phyloP scores from a whole-genome alignment of 257 asterid genomes.

The Salvia splendens region DNA sequence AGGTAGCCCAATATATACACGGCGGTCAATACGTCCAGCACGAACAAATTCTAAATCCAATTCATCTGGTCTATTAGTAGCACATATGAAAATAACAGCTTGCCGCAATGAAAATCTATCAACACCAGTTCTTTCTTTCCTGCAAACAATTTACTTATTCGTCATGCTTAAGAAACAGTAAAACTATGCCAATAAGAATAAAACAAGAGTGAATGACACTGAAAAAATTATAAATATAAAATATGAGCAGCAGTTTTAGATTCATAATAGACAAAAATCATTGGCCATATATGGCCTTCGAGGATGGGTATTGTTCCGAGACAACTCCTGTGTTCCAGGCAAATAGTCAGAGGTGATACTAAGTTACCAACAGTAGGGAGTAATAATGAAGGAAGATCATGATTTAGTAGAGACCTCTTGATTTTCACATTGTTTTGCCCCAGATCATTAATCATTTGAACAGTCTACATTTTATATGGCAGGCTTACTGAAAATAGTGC shows the following conservation, averaged over 20 bases:
- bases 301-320: neutral
- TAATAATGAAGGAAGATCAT: no score
- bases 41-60: slow-evolving; percentile 82
- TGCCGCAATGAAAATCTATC: slow-evolving; percentile 91
- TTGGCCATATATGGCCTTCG: neutral
- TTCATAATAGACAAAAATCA: slow-evolving; percentile 24
- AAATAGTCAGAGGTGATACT: slow-evolving; percentile 12
- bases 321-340: neutral
- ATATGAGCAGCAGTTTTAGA: slow-evolving; percentile 5
- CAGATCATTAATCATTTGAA: slow-evolving; percentile 7
- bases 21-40: slow-evolving; percentile 94
- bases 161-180: slow-evolving; percentile 18
- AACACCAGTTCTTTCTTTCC: slow-evolving; percentile 82
- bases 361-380: neutral
- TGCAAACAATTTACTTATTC: slow-evolving; percentile 39
- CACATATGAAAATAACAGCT: slow-evolving; percentile 92
- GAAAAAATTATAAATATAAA: neutral
- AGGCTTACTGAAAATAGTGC: neutral
- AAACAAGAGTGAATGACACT: slow-evolving; percentile 8
- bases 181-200: slow-evolving; percentile 13
- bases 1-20: slow-evolving; percentile 90
- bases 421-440: neutral
- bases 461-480: neutral
- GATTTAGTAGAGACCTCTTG: slow-evolving; percentile 1
- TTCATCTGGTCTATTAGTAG: slow-evolving; percentile 98